These are phyloP conservation scores for Pleomassaria siparia DNA, from an alignment of 2,329 filamentous ascomycete species.

Conservation along the genomic window DNA sequence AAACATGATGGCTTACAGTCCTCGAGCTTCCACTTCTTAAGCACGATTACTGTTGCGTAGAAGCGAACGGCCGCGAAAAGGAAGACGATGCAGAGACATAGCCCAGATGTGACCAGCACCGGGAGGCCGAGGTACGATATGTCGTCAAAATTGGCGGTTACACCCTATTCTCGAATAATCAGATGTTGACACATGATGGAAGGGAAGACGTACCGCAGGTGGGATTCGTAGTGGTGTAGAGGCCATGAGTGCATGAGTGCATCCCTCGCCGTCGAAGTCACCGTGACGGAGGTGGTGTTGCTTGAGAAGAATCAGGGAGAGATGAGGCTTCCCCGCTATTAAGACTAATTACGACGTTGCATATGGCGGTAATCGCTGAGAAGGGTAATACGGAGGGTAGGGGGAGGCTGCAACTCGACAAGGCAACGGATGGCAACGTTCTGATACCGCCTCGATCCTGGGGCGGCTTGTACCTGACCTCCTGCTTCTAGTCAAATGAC, in stretches of 20 bases:
- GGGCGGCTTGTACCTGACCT: background rate
- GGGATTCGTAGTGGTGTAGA: conserved; percentile 11
- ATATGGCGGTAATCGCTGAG: background rate
- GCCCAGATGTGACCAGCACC: conserved; percentile 15
- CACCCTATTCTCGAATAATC: conserved; percentile 8
- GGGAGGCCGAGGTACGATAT: conserved; percentile 18
- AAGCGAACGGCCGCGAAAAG: conserved; percentile 16
- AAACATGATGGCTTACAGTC: conserved; percentile 16
- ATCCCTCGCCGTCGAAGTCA: conserved; percentile 5
- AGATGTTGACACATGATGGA: background rate
- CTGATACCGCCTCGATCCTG: background rate
- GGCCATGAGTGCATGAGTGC: conserved; percentile 10
- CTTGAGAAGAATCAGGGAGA: background rate
- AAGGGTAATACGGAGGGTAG: background rate
- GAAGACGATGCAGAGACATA: conserved; percentile 17
- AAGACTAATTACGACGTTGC: conserved; percentile 3
- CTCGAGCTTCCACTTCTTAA: conserved; percentile 18
- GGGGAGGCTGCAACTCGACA: background rate
- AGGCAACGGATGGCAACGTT: background rate
- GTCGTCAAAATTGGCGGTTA: conserved; percentile 17
- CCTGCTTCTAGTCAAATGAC: background rate
- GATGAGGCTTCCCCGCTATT: conserved; percentile 7
- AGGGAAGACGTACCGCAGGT: conserved; percentile 9
- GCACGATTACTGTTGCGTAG: conserved; percentile 10
- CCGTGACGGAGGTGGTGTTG: background rate